phyloP scores from a whole-genome alignment of 495 filamentous ascomycete species.

The Aspergillus leporis region DNA sequence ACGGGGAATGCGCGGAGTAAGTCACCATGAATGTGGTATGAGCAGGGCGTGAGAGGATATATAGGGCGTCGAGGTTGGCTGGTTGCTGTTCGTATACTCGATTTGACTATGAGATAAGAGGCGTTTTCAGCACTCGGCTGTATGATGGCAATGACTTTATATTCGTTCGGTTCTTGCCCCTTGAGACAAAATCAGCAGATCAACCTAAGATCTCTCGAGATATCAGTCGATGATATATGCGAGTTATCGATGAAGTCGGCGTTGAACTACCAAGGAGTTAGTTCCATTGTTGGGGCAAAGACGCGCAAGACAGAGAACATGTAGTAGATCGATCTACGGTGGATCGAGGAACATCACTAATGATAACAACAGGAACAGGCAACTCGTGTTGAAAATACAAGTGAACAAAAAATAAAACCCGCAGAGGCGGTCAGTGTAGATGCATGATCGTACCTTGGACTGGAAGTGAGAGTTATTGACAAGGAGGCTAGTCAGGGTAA shows the following conservation, averaged over 20 bases:
- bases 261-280: conserved; percentile 16
- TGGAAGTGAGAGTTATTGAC: conserved; percentile 13
- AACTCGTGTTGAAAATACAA: not conserved
- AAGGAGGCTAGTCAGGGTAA: conserved; percentile 15
- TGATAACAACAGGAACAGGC: conserved; percentile 17
- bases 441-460: conserved; percentile 17
- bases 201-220: not conserved
- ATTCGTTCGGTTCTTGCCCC: not conserved
- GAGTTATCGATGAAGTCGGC: not conserved
- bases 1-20: conserved; percentile 63
- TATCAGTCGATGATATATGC: not conserved
- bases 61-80: conserved; percentile 11
- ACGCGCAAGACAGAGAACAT: conserved; percentile 12
- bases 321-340: conserved; percentile 7
- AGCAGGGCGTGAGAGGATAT: conserved; percentile 14
- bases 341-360: conserved; percentile 12
- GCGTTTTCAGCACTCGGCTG: not conserved
- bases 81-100: conserved; percentile 5
- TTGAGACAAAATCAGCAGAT: not conserved
- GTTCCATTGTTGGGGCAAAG: conserved; percentile 12
- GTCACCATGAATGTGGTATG: conserved; percentile 34
- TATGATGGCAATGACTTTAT: not conserved
- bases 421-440: conserved; percentile 5
- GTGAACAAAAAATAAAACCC: not conserved
- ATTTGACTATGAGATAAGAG: not conserved